These are phyloP conservation scores for Fusarium duplospermum DNA, from an alignment of 2,329 filamentous ascomycete species.

Conservation along the genomic window DNA sequence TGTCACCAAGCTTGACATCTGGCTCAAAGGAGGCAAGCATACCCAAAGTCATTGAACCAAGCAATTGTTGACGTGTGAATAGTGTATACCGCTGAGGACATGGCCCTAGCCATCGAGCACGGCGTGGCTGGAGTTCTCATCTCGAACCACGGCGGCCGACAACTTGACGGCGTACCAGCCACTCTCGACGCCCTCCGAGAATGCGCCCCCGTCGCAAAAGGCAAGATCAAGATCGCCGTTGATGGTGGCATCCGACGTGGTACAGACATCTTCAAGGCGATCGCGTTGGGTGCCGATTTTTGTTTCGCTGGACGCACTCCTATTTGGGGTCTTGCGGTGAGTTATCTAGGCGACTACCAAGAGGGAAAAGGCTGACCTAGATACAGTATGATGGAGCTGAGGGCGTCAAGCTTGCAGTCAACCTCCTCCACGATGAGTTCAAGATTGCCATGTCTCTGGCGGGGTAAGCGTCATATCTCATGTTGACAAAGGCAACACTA, in stretches of 20 bases:
- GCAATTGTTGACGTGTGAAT: not conserved
- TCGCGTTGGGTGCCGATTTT: not conserved
- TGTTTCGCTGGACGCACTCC: not conserved
- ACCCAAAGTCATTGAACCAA: not conserved
- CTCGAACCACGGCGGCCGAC: not conserved
- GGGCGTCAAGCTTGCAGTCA: not conserved
- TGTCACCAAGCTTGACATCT: not conserved
- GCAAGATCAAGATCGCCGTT: not conserved
- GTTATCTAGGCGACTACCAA: not conserved
- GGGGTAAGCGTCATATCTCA: not conserved
- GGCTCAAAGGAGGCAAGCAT: not conserved
- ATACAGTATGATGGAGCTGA: not conserved
- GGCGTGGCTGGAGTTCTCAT: not conserved
- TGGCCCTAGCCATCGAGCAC: not conserved
- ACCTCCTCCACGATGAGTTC: not conserved
- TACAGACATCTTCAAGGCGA: not conserved
- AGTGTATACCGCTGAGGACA: not conserved
- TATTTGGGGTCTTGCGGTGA: not conserved
- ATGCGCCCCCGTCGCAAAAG: not conserved
- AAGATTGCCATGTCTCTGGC: not conserved
- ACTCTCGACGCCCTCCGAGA: not conserved
- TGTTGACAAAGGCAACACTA: not conserved
- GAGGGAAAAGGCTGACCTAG: not conserved
- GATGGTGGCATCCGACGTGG: not conserved
- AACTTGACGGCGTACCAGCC: conserved; percentile 36